Percentiles rank a stretch among this genome's conserved stretches.
Conservation (phyloP, 352 stramenopile genomes). For the Pythium chondricola region DNA sequence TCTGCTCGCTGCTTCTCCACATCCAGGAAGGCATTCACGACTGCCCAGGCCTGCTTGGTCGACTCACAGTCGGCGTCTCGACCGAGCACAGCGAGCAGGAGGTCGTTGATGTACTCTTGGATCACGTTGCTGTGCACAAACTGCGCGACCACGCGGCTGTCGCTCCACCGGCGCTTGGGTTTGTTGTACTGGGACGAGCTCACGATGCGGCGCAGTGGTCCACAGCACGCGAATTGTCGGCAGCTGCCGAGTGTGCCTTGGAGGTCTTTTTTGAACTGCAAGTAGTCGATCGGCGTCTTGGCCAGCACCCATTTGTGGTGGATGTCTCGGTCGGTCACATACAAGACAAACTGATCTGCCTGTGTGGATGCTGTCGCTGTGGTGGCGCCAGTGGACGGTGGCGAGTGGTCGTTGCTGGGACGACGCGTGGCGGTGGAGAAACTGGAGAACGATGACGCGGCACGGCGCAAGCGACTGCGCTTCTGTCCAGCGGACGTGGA, state of each 20-base stretch:
- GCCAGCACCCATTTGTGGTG: constrained; percentile 63
- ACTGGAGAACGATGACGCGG: constrained; percentile 20
- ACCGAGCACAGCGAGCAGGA: constrained; percentile 31
- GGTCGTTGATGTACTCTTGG: constrained; percentile 60
- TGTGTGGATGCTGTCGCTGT: background rate
- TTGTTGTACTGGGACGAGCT: constrained; percentile 35
- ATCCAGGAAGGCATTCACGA: constrained; percentile 50
- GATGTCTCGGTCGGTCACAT: constrained; percentile 64
- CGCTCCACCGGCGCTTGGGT: constrained; percentile 27
- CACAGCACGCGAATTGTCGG: constrained; percentile 43
- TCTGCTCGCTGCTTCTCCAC: constrained; percentile 20
- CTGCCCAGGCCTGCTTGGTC: constrained; percentile 22
- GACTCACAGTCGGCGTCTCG: constrained; percentile 37
- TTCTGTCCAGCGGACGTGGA: constrained; percentile 14
- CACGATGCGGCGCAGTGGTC: constrained; percentile 42
- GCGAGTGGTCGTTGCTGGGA: constrained; percentile 2
- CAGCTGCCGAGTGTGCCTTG: constrained; percentile 30
- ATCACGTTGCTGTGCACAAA: constrained; percentile 40
- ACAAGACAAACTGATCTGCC: constrained; percentile 48
- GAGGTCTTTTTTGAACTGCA: constrained; percentile 34
- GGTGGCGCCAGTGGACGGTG: constrained; percentile 10
- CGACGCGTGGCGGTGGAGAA: constrained; percentile 8
- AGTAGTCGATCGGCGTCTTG: constrained; percentile 44
- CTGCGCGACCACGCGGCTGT: constrained; percentile 27
- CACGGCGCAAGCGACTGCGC: constrained; percentile 20